A percentile compares a stretch with the other conserved stretches of the same genome.
Evolutionary conservation across 2,329 filamentous ascomycete genomes (phyloP).

Genomic region (Alternaria novae-zelandiae): DNA sequence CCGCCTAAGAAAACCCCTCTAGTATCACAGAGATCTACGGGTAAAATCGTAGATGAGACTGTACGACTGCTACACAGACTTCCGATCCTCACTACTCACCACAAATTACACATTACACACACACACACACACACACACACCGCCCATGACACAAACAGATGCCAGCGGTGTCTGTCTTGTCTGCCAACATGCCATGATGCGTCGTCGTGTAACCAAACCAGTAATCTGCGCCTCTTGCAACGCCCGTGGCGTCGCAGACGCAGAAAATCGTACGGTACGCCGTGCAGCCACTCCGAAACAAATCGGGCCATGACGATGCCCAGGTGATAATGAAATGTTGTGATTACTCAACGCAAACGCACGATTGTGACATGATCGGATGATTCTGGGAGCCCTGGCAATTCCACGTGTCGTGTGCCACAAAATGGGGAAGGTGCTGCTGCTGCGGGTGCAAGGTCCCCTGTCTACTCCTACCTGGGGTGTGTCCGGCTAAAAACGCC

Average conservation of each 20-base stretch:
- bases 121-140: neutral
- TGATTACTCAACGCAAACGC: neutral
- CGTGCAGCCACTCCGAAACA: neutral
- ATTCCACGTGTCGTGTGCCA: neutral
- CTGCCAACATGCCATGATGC: neutral
- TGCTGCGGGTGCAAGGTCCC: neutral
- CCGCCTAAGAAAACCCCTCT: neutral
- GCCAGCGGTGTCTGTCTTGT: neutral
- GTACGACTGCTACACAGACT: neutral
- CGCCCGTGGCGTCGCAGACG: neutral
- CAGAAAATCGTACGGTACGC: neutral
- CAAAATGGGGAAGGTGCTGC: neutral
- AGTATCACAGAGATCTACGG: neutral
- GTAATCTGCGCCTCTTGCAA: neutral
- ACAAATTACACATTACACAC: neutral
- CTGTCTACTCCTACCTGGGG: neutral
- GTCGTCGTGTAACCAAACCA: neutral
- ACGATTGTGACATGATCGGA: neutral
- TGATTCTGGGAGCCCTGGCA: neutral
- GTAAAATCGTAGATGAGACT: neutral
- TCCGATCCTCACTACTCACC: neutral
- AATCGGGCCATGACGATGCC: neutral
- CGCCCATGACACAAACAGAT: neutral
- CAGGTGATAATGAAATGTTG: neutral
- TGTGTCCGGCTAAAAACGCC: neutral